Conservation (phyloP, 1,139 yeast genomes). For the Suhomyces ambrosiae region DNA sequence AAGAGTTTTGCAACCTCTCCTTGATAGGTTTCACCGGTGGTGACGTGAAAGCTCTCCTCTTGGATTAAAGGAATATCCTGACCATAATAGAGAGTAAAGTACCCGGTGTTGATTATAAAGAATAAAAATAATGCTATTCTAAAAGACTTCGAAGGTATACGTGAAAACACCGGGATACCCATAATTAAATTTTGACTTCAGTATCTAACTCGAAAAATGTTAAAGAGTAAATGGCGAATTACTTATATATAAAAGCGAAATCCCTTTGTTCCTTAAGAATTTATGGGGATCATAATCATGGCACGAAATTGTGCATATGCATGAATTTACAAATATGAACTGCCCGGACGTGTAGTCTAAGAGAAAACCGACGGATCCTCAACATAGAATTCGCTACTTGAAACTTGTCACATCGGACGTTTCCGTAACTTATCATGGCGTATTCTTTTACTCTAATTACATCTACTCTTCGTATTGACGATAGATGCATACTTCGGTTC, state of each 20-base stretch:
- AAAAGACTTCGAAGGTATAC: conserved; percentile 3
- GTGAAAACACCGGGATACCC: conserved; percentile 5
- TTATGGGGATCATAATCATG: conserved; percentile 9
- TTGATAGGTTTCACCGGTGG: conserved; percentile 1
- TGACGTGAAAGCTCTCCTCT: background rate
- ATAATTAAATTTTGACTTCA: background rate
- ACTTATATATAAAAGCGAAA: background rate
- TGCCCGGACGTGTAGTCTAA: too few species aligned
- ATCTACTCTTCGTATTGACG: too few species aligned
- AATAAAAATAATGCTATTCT: conserved; percentile 7
- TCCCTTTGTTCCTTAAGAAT: background rate
- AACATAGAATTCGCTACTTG: too few species aligned
- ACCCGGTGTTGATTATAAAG: conserved; percentile 8
- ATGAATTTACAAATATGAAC: conserved; percentile 3
- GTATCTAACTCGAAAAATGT: background rate
- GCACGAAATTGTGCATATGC: conserved; percentile 5
- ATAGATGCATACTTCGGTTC: too few species aligned
- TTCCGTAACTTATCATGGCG: too few species aligned
- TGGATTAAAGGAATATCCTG: conserved; percentile 1
- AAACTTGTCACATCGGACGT: too few species aligned
- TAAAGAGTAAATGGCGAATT: background rate
- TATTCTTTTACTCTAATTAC: too few species aligned
- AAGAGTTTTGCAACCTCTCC: conserved; percentile 10
- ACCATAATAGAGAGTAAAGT: conserved; percentile 6
- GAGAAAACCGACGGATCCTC: too few species aligned